phyloP scores from a whole-genome alignment of 371 early-diverging fungal genomes.

The Mortierella sp. region DNA sequence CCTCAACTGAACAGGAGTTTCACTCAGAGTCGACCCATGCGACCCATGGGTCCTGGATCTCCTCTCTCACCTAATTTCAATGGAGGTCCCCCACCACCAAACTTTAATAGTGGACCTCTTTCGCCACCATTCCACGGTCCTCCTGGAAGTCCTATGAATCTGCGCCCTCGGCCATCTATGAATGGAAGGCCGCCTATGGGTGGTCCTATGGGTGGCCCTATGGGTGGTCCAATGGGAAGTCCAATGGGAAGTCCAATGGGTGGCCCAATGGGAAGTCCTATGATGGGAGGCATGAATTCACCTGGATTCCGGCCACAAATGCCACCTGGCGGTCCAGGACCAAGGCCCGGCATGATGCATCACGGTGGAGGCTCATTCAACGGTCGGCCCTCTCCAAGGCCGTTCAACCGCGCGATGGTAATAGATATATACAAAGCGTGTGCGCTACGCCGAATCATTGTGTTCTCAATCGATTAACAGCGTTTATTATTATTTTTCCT shows the following conservation, averaged over 20 bases:
- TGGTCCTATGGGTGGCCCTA: conserved; percentile 20
- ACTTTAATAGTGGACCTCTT: conserved; percentile 27
- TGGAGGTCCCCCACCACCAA: conserved; percentile 20
- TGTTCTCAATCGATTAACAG: neutral
- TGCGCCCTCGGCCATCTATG: conserved; percentile 33
- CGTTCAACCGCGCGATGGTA: conserved; percentile 43
- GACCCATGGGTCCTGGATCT: conserved; percentile 41
- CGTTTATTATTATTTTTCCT: neutral
- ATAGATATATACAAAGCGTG: neutral
- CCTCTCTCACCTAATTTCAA: conserved; percentile 46
- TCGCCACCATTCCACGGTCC: conserved; percentile 22
- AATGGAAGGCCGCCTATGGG: conserved; percentile 39
- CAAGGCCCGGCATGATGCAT: conserved; percentile 31
- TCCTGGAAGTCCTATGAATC: conserved; percentile 37
- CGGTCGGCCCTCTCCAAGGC: conserved; percentile 33
- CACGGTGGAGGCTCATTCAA: conserved; percentile 13
- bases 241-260: conserved; percentile 15
- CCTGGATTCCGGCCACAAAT: conserved; percentile 46
- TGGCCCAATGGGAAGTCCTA: conserved; percentile 20
- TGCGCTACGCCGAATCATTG: neutral
- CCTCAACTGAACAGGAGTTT: conserved; percentile 26
- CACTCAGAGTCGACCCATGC: conserved; percentile 34
- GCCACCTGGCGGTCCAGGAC: conserved; percentile 31
- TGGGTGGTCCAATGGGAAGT: conserved; percentile 17
- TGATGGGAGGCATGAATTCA: conserved; percentile 11